Evolutionary conservation across 371 early-diverging fungal species (phyloP), one percentile per base, ranked within the genome.

Genomic region (Haplosporangium sp.): DNA sequence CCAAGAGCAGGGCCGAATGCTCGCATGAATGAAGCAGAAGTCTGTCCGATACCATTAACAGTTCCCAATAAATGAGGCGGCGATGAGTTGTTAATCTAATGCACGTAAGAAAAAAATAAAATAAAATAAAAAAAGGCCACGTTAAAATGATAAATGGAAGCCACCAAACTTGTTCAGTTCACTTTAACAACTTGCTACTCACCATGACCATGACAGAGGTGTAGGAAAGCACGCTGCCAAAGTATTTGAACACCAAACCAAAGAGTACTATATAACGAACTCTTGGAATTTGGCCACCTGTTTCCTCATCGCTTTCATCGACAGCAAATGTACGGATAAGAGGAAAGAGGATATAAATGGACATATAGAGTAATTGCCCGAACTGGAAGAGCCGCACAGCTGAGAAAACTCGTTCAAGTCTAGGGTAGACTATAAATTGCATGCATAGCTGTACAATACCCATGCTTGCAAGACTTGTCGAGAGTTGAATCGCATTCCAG

Each of bases 31-130:
- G 90, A 83, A 5, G 91, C 85, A 37, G 88, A 83, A 0, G 90
- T 89, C 61, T 91, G 92, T 1, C 88, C 89, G 11, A 92, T 76
- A 6, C 93, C 93, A 62, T 93, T 93, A 13, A 94, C 92, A 1
- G 86, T 86, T 0, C 94, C 94, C 27, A 94, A 83, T 11, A 86
- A 73, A 37, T 84, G 86, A 13, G 84, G 65, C 9, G 86, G 81
- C 5, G 92, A 89, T 0, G 91, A 88, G 63, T 91, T 91, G 58
- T 85, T 91, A 56, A 90, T 72, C 88, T 88, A 53, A 37, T 20
- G 27, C 27, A 27, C 27, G 27, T 27, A 27, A 27, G 1, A 27
- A 27, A 27, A 27, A 27, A 27, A 27, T 0, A 27, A 27, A 27
- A 27, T 10, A 38, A n/a, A 13, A 52, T 19, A 27, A 27, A 27